Conservation (phyloP, 441 rosid genomes). For the Gossypium schwendimanii region DNA sequence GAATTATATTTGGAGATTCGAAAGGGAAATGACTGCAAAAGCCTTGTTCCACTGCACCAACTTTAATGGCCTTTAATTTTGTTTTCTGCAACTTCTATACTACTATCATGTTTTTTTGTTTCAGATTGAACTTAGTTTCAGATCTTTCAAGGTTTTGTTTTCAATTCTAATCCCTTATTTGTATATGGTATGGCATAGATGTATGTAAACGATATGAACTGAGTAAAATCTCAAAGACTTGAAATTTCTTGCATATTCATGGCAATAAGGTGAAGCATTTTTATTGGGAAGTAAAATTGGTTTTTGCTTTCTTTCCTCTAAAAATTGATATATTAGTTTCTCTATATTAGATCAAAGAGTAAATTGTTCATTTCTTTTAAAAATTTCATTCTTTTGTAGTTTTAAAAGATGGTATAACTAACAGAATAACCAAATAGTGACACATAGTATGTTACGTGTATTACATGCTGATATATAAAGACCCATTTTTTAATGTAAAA, state of each 20-base stretch:
- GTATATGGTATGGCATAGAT: conserved; percentile 27
- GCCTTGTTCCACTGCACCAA: conserved; percentile 60
- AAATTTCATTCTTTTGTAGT: no score
- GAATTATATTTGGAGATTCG: conserved; percentile 91
- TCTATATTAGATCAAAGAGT: no score
- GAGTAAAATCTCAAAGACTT: neutral
- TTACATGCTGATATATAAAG: fast-evolving
- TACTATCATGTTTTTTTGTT: neutral
- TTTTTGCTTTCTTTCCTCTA: no score
- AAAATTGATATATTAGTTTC: no score
- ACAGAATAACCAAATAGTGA: no score
- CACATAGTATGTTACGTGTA: no score
- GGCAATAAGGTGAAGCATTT: no score
- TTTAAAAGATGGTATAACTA: no score
- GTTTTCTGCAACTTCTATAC: conserved; percentile 8
- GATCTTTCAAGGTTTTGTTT: conserved; percentile 25
- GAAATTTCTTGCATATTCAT: conserved; percentile 12
- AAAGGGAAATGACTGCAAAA: conserved; percentile 87
- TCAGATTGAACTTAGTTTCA: conserved; percentile 14
- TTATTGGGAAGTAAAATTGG: no score
- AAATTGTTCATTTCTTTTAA: no score
- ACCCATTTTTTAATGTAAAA: no score
- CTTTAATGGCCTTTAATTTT: conserved; percentile 22
- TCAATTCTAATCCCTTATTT: conserved; percentile 26
- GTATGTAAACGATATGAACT: conserved; percentile 28